Conservation (phyloP, 2,329 filamentous ascomycete species). For the Calonectria fujianensis region DNA sequence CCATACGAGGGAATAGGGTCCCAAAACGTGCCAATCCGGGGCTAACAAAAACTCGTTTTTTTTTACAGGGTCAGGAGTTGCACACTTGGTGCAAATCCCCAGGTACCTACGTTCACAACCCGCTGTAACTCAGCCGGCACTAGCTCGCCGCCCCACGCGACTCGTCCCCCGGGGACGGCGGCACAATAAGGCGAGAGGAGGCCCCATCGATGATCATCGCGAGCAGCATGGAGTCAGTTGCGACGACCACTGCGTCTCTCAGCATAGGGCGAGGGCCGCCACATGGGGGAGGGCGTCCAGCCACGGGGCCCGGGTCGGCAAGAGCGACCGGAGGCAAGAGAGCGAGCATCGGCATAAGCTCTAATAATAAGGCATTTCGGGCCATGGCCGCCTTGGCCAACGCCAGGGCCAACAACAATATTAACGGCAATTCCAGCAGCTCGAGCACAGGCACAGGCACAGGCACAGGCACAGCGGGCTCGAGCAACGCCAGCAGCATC, state of each 20-base stretch:
- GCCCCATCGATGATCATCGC: slow-evolving; percentile 26
- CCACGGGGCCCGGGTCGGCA: slow-evolving; percentile 7
- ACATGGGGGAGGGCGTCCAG: slow-evolving; percentile 23
- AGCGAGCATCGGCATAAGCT: slow-evolving; percentile 29
- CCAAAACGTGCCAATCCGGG: slow-evolving; percentile 18
- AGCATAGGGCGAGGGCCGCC: slow-evolving; percentile 22
- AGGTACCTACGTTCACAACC: slow-evolving; percentile 26
- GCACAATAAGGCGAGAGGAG: slow-evolving; percentile 20
- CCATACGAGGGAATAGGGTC: not conserved
- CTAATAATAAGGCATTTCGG: slow-evolving; percentile 31
- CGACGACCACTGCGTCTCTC: slow-evolving; percentile 7
- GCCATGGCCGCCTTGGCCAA: slow-evolving; percentile 31
- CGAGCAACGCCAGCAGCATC: slow-evolving; percentile 18
- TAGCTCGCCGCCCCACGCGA: slow-evolving; percentile 34
- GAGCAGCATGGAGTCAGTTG: slow-evolving; percentile 21
- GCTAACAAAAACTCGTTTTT: slow-evolving; percentile 27
- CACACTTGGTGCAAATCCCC: slow-evolving; percentile 25
- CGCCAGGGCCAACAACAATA: slow-evolving; percentile 23
- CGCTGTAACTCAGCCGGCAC: slow-evolving; percentile 33
- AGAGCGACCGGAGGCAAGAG: slow-evolving; percentile 23
- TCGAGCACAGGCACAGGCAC: slow-evolving; percentile 23
- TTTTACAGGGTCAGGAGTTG: slow-evolving; percentile 28
- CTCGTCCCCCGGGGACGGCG: slow-evolving; percentile 12
- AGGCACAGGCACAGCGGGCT: not conserved
- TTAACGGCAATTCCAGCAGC: slow-evolving; percentile 21